Base-by-base conservation (phyloP, 352 stramenopile genomes). In the Globisporangium middletonii region DNA sequence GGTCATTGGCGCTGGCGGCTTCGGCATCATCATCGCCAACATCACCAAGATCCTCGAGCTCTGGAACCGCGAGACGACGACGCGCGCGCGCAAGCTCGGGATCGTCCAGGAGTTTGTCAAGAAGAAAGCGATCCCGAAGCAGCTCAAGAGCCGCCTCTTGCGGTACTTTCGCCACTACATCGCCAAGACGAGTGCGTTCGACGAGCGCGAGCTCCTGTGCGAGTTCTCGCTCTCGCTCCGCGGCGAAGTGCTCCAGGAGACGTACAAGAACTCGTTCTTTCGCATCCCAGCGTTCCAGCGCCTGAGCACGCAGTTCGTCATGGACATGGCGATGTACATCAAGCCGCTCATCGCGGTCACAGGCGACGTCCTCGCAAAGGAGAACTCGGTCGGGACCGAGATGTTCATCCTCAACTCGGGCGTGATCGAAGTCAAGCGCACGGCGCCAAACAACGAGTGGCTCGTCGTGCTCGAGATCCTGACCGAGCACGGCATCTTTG, bases 251-350 rank as follows among this genome's bases (percentile, higher is more conserved):
- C 59, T 92, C 16, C 80, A 84, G 27, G 79, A 90, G 53, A 89
- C 83, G 26, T 91, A 89, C 62, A 79, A 75, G 26, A 76, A 79
- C 49, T 85, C 77, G 0, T 92, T 92, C 57, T 85, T 89, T 52
- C 68, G 68, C 19, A 91, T 92, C 38, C 80, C 79, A 3, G 80
- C 76, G 2, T 84, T 92, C 46, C 68, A 88, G 49, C 68, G 70
- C 5, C 65, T 92, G 5, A 91, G 82, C n/a, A 51, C 76, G 2
- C 80, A 91, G 49, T 91, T 92, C 45, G 78, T 92, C 16, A 73
- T 92, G 63, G 83, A 92, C 51, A 89, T 92, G 83, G 79, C 77
- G 0, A 89, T 92, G 74, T 92, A 83, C 37, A 92, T 92, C 68
- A 91, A 92, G 57, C 83, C 80, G 7, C 55, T 91, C 13, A 88